Conservation (phyloP, 2,329 filamentous ascomycete species). For the Sclerotinia nivalis region DNA sequence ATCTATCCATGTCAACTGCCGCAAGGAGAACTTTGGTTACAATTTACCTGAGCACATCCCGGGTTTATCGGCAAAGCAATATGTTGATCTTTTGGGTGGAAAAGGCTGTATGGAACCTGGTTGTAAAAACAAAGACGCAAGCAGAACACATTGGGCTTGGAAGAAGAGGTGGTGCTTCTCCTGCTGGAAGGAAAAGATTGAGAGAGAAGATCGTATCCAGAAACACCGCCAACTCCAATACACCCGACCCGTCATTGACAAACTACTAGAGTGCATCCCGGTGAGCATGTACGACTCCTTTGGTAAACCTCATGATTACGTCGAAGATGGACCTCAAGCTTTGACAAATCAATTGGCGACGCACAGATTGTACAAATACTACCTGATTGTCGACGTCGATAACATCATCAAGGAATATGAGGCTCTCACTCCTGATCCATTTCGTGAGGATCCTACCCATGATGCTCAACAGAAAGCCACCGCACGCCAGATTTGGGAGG, state of each 20-base stretch:
- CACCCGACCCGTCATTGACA: conserved; percentile 30
- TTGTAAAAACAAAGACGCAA: conserved; percentile 35
- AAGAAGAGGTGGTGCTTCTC: conserved; percentile 37
- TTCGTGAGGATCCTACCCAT: conserved; percentile 33
- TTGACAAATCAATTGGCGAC: conserved; percentile 3
- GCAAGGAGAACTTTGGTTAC: conserved; percentile 37
- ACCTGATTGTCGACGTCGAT: conserved; percentile 34
- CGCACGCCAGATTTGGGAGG: conserved; percentile 32
- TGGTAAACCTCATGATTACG: conserved; percentile 39
- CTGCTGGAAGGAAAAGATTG: conserved; percentile 38
- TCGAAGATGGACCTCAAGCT: conserved; percentile 29
- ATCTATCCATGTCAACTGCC: conserved; percentile 38
- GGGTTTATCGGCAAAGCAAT: conserved; percentile 35
- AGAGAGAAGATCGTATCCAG: conserved; percentile 38
- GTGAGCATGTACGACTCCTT: conserved; percentile 40
- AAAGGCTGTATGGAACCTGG: conserved; percentile 37
- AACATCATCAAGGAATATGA: conserved; percentile 37
- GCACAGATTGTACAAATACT: conserved; percentile 38
- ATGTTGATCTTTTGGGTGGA: conserved; percentile 38
- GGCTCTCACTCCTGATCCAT: conserved; percentile 34
- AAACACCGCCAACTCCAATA: conserved; percentile 33
- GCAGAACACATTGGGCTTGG: conserved; percentile 41
- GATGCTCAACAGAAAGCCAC: conserved; percentile 34
- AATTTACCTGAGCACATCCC: conserved; percentile 34
- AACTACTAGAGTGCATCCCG: conserved; percentile 40